phyloP scores from a whole-genome alignment of 2,329 filamentous ascomycete genomes.

The Fusarium secorum region DNA sequence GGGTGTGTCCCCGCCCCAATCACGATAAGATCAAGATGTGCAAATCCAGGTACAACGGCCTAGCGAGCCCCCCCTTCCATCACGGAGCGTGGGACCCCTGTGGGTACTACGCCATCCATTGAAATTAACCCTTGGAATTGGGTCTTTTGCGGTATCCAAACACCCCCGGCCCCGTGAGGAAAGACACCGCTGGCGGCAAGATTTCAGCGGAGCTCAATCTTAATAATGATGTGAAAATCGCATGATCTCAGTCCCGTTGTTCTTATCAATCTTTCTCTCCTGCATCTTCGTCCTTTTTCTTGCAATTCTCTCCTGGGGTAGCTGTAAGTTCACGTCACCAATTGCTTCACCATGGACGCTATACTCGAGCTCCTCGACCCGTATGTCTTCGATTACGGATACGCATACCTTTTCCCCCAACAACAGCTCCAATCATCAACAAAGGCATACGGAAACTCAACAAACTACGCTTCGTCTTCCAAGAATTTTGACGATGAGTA shows the following conservation, averaged over 20 bases:
- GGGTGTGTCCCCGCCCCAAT: constrained; percentile 26
- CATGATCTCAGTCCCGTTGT: constrained; percentile 7
- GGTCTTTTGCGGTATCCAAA: background rate
- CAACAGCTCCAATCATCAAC: constrained; percentile 16
- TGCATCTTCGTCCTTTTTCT: background rate
- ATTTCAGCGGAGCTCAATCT: constrained; percentile 21
- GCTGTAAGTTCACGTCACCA: background rate
- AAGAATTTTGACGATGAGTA: constrained; percentile 24
- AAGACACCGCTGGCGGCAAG: constrained; percentile 12
- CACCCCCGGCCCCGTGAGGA: background rate
- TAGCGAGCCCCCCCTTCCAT: constrained; percentile 7
- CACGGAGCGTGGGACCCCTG: constrained; percentile 26
- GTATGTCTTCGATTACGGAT: constrained; percentile 51
- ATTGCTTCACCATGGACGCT: constrained; percentile 46
- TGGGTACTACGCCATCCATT: constrained; percentile 5
- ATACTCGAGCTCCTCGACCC: constrained; percentile 53
- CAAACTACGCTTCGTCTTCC: constrained; percentile 17
- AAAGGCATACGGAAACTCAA: constrained; percentile 19
- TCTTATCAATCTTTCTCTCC: constrained; percentile 18
- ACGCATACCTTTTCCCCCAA: constrained; percentile 50
- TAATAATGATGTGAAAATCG: constrained; percentile 25
- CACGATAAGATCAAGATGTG: constrained; percentile 37
- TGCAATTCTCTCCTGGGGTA: background rate
- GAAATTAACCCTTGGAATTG: constrained; percentile 19
- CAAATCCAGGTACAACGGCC: constrained; percentile 32